Conservation (phyloP, 2,329 filamentous ascomycete genomes). For the Conoideocrella luteorostrata region DNA sequence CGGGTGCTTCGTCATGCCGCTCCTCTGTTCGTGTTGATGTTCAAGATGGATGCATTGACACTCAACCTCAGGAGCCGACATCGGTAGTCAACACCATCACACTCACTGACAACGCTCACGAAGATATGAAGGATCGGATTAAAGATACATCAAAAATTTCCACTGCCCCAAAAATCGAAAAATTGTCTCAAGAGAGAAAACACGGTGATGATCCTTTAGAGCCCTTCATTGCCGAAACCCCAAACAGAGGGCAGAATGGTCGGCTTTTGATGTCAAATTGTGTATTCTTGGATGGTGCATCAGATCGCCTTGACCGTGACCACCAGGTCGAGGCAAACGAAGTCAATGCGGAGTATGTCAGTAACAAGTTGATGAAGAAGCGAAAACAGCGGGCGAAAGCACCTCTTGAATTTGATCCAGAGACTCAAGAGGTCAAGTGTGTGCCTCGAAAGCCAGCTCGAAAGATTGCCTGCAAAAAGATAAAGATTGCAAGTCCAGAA, state of each 20-base stretch:
- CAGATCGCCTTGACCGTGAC: background rate
- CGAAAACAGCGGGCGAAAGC: slow-evolving; percentile 28
- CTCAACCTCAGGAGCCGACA: background rate
- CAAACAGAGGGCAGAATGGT: no score
- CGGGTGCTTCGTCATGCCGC: slow-evolving; percentile 5
- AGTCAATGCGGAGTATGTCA: background rate
- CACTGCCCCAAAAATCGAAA: no score
- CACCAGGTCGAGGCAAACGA: background rate
- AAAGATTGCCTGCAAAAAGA: background rate
- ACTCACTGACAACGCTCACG: no score
- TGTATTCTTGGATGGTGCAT: slow-evolving; percentile 1
- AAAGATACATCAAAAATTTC: no score
- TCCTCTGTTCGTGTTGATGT: background rate
- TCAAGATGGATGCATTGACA: background rate
- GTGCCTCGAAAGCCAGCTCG: slow-evolving; percentile 2
- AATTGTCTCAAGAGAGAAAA: no score
- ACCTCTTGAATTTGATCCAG: slow-evolving; percentile 26
- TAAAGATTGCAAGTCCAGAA: no score
- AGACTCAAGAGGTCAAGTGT: slow-evolving; percentile 19
- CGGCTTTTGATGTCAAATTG: background rate
- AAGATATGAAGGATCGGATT: no score
- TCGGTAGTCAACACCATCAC: background rate
- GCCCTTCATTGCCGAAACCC: no score
- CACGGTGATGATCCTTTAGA: no score
- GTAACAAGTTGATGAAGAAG: slow-evolving; percentile 13